Conservation (phyloP, 139 green algal genomes). For the Raphidocelis subcapitata region DNA sequence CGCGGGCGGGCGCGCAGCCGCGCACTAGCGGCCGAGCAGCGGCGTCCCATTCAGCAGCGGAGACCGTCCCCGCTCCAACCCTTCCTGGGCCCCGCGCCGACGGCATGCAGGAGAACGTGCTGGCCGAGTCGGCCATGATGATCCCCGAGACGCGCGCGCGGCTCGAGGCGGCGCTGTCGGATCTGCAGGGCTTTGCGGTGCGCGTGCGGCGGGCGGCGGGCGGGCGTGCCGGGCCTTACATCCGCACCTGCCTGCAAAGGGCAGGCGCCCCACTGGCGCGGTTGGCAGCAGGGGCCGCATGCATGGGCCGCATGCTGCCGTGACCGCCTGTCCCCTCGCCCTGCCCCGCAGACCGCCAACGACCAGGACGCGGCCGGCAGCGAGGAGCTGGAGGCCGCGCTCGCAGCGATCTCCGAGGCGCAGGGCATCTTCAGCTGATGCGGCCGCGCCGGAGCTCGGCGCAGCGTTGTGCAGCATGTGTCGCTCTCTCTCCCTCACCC, state of each 20-base stretch:
- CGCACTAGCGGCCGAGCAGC: too few species aligned
- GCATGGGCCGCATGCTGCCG: neutral
- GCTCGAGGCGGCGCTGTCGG: conserved; percentile 67
- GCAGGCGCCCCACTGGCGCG: neutral
- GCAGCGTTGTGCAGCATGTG: too few species aligned
- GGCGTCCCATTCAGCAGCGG: too few species aligned
- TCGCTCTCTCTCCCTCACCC: neutral
- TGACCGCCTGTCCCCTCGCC: too few species aligned
- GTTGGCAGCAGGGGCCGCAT: neutral
- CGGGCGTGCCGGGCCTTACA: neutral
- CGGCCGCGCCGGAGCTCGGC: neutral
- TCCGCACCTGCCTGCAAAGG: neutral
- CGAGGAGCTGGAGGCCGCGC: conserved; percentile 43
- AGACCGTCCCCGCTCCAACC: too few species aligned
- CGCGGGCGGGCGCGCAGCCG: too few species aligned
- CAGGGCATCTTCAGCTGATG: conserved; percentile 27
- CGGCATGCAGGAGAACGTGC: conserved; percentile 89
- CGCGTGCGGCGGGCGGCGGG: conserved; percentile 2
- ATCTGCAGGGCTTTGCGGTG: conserved; percentile 74
- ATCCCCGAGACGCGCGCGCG: conserved; percentile 81
- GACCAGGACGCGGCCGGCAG: conserved; percentile 38
- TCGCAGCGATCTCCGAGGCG: conserved; percentile 35
- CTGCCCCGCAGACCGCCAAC: conserved; percentile 39
- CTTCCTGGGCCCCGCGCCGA: too few species aligned
- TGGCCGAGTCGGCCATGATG: conserved; percentile 85